Base-by-base conservation (phyloP, 768 basidiomycete species). In the Naematelia encephala region DNA sequence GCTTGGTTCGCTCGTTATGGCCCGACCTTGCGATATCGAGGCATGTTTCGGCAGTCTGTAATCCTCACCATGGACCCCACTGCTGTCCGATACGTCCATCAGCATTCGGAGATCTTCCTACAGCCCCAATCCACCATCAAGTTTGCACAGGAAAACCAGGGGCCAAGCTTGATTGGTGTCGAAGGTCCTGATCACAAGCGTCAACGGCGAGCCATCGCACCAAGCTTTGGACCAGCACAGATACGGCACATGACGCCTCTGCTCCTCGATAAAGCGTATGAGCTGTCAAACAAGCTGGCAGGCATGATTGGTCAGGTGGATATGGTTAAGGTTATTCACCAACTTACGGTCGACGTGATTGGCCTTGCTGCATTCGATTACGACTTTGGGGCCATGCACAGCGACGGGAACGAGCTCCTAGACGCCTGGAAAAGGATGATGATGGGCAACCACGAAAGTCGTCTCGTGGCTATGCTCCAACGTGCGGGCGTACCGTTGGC, bases 351-450 rank as follows among this genome's bases (percentile, higher is more conserved):
- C 4, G 88, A 89, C 61, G 82, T 87, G 56, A 88, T 90, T 51
- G 87, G 87, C 5, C 79, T 86, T 29, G 84, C 90, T 48, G 61
- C 88, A 68, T 92, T 91, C 67, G 79, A 71, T 62, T 81, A 91
- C 67, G 80, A 85, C 53, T 90, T 93, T 78, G 85, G 88, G 61
- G 85, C 90, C 0, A 86, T 92, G 28, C 82, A 89, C 49, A 16
- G 34, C 34, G 89, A 90, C 0, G 90, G 89, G 74, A 87, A 84
- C 68, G 34, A 39, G 34, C 34, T 91, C 87, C 90, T 90, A 60
- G 85, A 81, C 54, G 80, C 84, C 4, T 84, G 83, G 8, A 74
- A 58, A 13, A 58, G 59, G 51, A 57, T 60, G 19, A 23, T 42
- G 5, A 50, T 56, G 1, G 57, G 54, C 14, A 56, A 50, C 23